Conservation (phyloP, 176 grass and related monocot genomes). For the Oryza officinalis region DNA sequence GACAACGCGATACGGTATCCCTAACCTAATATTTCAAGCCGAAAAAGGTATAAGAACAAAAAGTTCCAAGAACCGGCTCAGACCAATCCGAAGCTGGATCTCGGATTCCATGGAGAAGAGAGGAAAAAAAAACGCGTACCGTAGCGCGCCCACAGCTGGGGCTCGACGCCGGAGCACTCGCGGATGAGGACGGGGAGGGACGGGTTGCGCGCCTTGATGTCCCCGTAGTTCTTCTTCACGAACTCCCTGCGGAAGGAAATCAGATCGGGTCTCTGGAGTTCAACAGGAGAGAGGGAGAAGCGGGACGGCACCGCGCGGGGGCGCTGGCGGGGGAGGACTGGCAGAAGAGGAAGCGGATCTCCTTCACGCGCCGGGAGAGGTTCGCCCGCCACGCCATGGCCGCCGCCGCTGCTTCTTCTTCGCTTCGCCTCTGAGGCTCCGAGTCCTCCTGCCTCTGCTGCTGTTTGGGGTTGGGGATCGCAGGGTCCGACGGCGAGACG, state of each 20-base stretch:
- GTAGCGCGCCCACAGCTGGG: slow-evolving; percentile 95
- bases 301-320: slow-evolving; percentile 50
- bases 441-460: background rate
- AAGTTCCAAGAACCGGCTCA: background rate
- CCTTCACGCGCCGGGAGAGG: slow-evolving; percentile 73
- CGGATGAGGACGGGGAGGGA: slow-evolving; percentile 87
- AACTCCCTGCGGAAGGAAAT: slow-evolving; percentile 67
- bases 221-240: slow-evolving; percentile 79
- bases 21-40: background rate
- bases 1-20: background rate
- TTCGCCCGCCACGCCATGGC: slow-evolving; percentile 81
- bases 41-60: background rate
- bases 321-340: slow-evolving; percentile 79
- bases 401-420: slow-evolving; percentile 20
- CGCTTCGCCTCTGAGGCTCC: background rate
- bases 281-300: background rate
- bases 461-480: background rate
- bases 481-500: background rate
- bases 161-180: slow-evolving; percentile 85
- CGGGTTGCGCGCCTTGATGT: slow-evolving; percentile 85
- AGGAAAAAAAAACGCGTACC: slow-evolving; percentile 38
- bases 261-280: background rate
- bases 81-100: background rate
- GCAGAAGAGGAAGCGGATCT: slow-evolving; percentile 89
- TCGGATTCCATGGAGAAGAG: background rate